Evolutionary conservation across 306 rosid genomes (phyloP).

Genomic region (Vicia faba): DNA sequence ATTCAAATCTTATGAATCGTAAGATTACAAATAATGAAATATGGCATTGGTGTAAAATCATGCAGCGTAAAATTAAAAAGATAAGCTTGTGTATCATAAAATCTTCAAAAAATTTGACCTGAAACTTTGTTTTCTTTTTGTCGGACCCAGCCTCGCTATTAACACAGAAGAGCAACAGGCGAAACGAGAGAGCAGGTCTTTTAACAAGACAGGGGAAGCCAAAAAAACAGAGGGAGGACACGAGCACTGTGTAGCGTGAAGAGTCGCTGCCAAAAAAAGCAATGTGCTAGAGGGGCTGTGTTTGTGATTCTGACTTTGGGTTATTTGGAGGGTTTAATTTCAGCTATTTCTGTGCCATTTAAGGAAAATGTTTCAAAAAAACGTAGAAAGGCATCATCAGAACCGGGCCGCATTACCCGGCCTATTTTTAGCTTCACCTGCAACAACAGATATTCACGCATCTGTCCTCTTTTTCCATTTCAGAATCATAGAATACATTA

Average conservation of each 20-base stretch:
- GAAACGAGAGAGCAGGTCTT: neutral
- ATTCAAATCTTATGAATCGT: too few relatives aligned
- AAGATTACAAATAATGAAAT: too few relatives aligned
- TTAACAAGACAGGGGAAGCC: neutral
- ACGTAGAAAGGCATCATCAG: neutral
- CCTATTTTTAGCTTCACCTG: slow-evolving; percentile 1
- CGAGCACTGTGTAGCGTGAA: neutral
- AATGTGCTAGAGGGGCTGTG: neutral
- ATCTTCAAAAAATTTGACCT: neutral
- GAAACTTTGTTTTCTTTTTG: neutral
- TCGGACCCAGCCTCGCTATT: neutral
- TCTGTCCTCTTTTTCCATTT: neutral
- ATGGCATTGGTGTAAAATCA: too few relatives aligned
- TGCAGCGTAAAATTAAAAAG: neutral
- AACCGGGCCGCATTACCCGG: neutral
- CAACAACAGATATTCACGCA: neutral
- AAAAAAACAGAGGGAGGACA: neutral
- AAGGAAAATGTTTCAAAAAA: neutral
- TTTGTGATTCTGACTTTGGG: neutral
- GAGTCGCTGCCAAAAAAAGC: neutral
- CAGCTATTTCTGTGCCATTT: neutral
- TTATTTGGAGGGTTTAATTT: neutral
- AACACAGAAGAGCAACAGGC: too few relatives aligned
- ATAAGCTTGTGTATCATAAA: neutral
- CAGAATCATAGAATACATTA: neutral